Evolutionary conservation across 2,329 filamentous ascomycete species (phyloP), one percentile per base, ranked within the genome.

Genomic region (Calonectria pteridis): DNA sequence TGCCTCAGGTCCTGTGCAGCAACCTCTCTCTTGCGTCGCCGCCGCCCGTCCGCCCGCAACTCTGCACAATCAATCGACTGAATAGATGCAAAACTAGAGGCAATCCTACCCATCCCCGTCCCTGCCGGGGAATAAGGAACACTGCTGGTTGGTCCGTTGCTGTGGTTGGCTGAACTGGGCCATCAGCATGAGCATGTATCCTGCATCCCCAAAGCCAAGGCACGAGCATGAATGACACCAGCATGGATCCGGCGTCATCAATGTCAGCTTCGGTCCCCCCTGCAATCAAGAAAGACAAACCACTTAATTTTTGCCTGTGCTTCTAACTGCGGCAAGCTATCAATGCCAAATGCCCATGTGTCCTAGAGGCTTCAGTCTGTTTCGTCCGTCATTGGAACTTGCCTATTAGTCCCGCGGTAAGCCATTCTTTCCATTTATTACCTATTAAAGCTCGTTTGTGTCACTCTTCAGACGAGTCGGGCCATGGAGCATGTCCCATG

Each of bases 211-310:
- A 67, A 51, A 46, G 35, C 50, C 65, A 58, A 67, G 65, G 58
- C 33, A 40, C 29, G 62, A 50, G 62, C 50, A 71, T 55, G 62
- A 71, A 53, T 59, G 51, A 20, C 50, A 71, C 69, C n/a, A 49
- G 40, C 62, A 71, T 70, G 68, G 68, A 58, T 65, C 68, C 50
- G 31, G 59, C 53, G 59, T 71, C 68, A 71, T 66, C 69, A 71
- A 66, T 66, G 69, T 66, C 69, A 69, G 68, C 69, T 59, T 71
- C 29, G 51, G 14, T 23, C 67, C 67, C 43, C 58, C 58, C 43
- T 51, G 23, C 46, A 69, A 50, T 31, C 59, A 53, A 51, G 29
- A 64, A 64, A 64, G 59, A 33, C 40, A 46, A 64, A 64, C 37
- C 59, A 46, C 37, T 69, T 62, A 69, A 62, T 49, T 63, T 49